Evolutionary conservation across 768 basidiomycete genomes (phyloP), one percentile per base, ranked within the genome.

Genomic region (Suillus placidus): DNA sequence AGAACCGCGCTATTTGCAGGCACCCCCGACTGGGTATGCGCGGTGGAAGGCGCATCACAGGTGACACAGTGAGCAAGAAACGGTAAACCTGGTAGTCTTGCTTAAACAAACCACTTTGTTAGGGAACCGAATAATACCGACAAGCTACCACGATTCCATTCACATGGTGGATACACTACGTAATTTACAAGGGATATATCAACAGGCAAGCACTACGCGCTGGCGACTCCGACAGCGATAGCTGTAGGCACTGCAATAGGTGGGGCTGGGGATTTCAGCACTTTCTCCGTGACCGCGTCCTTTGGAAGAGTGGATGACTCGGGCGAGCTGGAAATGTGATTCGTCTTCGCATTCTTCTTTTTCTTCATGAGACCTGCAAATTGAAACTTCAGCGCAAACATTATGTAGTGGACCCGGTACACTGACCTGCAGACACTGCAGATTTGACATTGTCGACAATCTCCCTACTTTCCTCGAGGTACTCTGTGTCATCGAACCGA

Each of bases 401-500:
- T 42, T 30, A 69, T 20, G 4, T n/a, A 14, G 5, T 1, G 13
- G 32, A 37, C 34, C 8, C 61, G 5, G 35, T 12, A 14, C 18
- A 77, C 84, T 69, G 74, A 94, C 94, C 97, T 43, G 87, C 85
- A 56, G 89, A 83, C 14, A 99, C 97, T 4, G 97, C 97, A 64
- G 84, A 94, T 81, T 93, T 93, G 35, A 98, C 96, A 68, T 85
- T 88, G 69, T 97, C 95, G 2, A 94, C 93, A 34, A 99, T 87
- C 72, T 97, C 95, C 75, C 86, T 83, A 71, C 90, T 95, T 79
- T 97, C 90, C 75, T 98, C 95, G 45, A 99, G 74, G 74, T 91
- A 99, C 76, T 95, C 91, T 3, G 88, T 89, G 72, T 99, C 97
- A 58, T 98, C 95, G 55, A 99, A 89, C 34, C 93, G 86, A 70